Base-by-base conservation (phyloP, 257 asterid species). In the Salvia hispanica region DNA sequence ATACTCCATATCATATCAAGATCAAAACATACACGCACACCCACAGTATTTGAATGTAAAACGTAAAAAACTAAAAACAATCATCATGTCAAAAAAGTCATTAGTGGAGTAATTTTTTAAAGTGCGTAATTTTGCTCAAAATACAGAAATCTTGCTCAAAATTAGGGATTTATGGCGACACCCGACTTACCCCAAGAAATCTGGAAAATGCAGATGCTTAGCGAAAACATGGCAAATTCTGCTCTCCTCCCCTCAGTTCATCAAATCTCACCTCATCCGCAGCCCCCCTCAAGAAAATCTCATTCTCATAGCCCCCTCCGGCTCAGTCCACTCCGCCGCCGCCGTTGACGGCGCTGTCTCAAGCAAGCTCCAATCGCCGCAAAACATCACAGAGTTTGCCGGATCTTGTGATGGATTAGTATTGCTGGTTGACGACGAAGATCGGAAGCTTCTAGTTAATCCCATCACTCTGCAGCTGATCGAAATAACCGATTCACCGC, bases 401-500 rank as follows among this genome's bases (percentile, higher is more conserved):
- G 85, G 81, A 16, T 72, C 85, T 3, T 74, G 81, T 34, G 57
- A 77, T 44, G 82, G 85, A 3, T 70, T 78, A 59, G 71, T 72
- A 53, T 55, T 83, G 14, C 39, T 78, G 7, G 9, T 45, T 5
- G 21, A 53, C 36, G 62, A 57, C 5, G 75, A 64, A 3, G n/a
- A 47, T 1, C 55, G 14, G 34, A 68, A 39, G 75, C 57, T 61
- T 56, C 52, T 77, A 15, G 50, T 77, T 16, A 84, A 77, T 39
- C 89, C 89, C 66, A 44, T 66, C 10, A 84, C 87, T 76, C 14
- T 28, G 31, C 62, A 77, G 57, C 51, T 10, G 50, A 36, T 40
- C 2, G 16, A 44, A 56, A 9, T 84, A 33, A 62, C 73, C 0
- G 64, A 68, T 10, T 75, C 80, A 1, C 57, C 77, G 2, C 33